These are phyloP conservation scores for Blepharisma japonicum DNA, from an alignment of 73 alveolate species.

Conservation along the genomic window DNA sequence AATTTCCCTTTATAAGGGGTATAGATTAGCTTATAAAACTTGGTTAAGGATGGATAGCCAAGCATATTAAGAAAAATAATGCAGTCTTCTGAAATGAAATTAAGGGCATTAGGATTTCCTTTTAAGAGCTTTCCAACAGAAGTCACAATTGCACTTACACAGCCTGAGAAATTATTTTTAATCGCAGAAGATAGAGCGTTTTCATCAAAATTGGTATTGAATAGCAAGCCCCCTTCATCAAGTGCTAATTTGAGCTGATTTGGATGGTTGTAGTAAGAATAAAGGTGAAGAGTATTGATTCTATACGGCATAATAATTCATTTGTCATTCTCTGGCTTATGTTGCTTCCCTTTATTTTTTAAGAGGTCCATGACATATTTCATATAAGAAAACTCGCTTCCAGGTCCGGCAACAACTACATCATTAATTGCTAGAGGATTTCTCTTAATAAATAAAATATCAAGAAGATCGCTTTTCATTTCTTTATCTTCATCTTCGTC, in stretches of 20 bases:
- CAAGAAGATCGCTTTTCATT: too few relatives aligned
- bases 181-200: not conserved
- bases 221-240: not conserved
- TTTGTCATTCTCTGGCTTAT: not conserved
- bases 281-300: constrained; percentile 2
- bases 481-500: too few relatives aligned
- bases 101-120: too few relatives aligned
- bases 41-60: too few relatives aligned
- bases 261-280: constrained; percentile 21
- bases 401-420: too few relatives aligned
- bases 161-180: not conserved
- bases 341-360: not conserved
- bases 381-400: not conserved
- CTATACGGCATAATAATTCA: constrained; percentile 8
- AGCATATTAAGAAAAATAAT: too few relatives aligned
- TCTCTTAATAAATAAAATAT: too few relatives aligned
- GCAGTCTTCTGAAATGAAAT: too few relatives aligned
- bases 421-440: too few relatives aligned
- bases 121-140: too few relatives aligned
- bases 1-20: too few relatives aligned
- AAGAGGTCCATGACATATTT: not conserved
- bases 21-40: too few relatives aligned
- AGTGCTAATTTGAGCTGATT: not conserved
- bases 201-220: not conserved
- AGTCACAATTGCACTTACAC: not conserved